Evolutionary conservation across 345 rosid species (phyloP).

Genomic region (Clausena lansium): DNA sequence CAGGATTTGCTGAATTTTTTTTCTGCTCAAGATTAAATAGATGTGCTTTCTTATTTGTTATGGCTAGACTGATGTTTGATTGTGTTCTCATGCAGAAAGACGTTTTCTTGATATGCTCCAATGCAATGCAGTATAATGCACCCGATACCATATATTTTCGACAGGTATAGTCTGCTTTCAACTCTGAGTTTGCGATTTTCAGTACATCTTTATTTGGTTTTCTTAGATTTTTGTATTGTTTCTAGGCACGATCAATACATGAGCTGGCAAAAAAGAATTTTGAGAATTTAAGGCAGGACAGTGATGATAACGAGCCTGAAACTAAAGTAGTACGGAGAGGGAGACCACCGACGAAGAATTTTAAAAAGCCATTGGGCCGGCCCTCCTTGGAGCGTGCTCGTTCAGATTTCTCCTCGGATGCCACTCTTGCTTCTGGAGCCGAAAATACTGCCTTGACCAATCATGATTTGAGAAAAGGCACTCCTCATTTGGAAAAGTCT

Average conservation of each 20-base stretch:
- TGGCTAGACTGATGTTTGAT: background rate
- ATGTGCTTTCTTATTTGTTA: background rate
- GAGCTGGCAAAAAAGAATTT: slow-evolving; percentile 85
- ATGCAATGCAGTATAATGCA: slow-evolving; percentile 91
- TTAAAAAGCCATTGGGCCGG: slow-evolving; percentile 50
- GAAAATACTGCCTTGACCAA: slow-evolving; percentile 35
- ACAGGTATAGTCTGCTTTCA: slow-evolving; percentile 52
- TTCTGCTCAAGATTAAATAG: background rate
- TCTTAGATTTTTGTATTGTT: slow-evolving; percentile 16
- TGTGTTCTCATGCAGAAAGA: slow-evolving; percentile 52
- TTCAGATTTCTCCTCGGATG: slow-evolving; percentile 45
- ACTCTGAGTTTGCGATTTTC: slow-evolving; percentile 8
- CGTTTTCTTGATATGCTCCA: slow-evolving; percentile 70
- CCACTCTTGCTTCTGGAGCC: slow-evolving; percentile 52
- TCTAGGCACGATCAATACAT: slow-evolving; percentile 80
- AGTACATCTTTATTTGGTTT: background rate
- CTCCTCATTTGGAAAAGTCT: slow-evolving; percentile 34
- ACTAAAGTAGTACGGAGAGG: slow-evolving; percentile 60
- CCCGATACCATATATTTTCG: slow-evolving; percentile 74
- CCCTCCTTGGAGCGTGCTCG: slow-evolving; percentile 43
- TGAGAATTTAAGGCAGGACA: slow-evolving; percentile 74
- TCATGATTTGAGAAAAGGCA: slow-evolving; percentile 43
- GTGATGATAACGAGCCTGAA: slow-evolving; percentile 59
- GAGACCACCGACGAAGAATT: slow-evolving; percentile 54
- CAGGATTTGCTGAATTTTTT: background rate